phyloP scores from a whole-genome alignment of 257 asterid genomes.

The Dorcoceras hygrometricum region DNA sequence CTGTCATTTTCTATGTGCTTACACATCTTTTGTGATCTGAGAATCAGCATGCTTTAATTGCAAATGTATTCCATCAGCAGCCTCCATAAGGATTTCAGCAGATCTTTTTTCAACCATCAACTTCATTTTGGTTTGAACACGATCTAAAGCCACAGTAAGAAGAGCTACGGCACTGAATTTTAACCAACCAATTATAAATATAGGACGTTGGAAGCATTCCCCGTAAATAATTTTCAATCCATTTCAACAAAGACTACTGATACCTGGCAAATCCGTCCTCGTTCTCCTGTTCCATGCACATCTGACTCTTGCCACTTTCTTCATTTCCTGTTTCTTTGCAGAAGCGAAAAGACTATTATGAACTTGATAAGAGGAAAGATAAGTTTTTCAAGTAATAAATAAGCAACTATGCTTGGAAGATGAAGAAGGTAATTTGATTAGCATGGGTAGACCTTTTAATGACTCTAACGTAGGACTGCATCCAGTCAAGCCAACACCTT shows the following conservation, averaged over 20 bases:
- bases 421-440: slow-evolving; percentile 19
- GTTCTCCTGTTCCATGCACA: slow-evolving; percentile 44
- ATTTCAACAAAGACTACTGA: slow-evolving; percentile 27
- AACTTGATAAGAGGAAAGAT: slow-evolving; percentile 14
- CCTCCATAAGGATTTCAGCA: slow-evolving; percentile 68
- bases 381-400: slow-evolving; percentile 16
- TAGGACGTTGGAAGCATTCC: slow-evolving; percentile 17
- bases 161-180: slow-evolving; percentile 66
- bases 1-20: slow-evolving; percentile 32
- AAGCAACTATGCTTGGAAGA: slow-evolving; percentile 22
- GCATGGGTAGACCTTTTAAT: slow-evolving; percentile 41
- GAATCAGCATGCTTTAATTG: slow-evolving; percentile 65
- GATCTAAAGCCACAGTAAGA: slow-evolving; percentile 59
- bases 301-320: slow-evolving; percentile 38
- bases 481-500: slow-evolving; percentile 40
- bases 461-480: slow-evolving; percentile 38
- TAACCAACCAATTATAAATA: slow-evolving; percentile 20
- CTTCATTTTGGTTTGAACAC: slow-evolving; percentile 65
- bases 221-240: slow-evolving; percentile 20
- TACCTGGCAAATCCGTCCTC: slow-evolving; percentile 71
- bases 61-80: slow-evolving; percentile 57
- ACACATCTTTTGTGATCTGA: slow-evolving; percentile 70
- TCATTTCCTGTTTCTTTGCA: slow-evolving; percentile 43
- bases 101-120: slow-evolving; percentile 54
- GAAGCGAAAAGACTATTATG: slow-evolving; percentile 24